These are phyloP conservation scores for Paraleonurus japonicus DNA, from an alignment of 257 asterid genomes.

Conservation along the genomic window DNA sequence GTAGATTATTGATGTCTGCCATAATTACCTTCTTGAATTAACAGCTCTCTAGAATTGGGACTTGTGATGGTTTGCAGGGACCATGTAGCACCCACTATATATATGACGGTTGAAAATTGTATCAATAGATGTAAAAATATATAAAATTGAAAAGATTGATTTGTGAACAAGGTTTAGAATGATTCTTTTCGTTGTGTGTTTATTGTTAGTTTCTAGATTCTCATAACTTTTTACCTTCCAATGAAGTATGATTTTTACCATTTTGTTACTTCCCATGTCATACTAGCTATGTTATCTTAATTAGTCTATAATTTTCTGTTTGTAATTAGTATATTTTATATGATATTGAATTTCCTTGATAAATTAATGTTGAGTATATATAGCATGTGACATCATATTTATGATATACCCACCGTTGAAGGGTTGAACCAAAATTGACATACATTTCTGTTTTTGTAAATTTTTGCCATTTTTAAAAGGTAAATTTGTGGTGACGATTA, in stretches of 20 bases:
- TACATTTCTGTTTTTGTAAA: background rate
- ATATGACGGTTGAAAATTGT: background rate
- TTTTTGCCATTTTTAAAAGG: background rate
- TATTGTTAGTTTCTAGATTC: constrained; percentile 38
- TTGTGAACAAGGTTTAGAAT: constrained; percentile 17
- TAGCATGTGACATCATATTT: background rate
- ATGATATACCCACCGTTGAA: background rate
- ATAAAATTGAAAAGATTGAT: constrained; percentile 16
- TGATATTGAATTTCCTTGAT: background rate
- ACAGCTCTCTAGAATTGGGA: background rate
- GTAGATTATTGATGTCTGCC: constrained; percentile 19
- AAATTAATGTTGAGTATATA: background rate
- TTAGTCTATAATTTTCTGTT: too few species aligned
- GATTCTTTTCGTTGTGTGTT: constrained; percentile 36
- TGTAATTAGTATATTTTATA: background rate
- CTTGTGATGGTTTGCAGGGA: constrained; percentile 1
- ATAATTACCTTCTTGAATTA: constrained; percentile 8
- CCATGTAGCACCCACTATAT: background rate
- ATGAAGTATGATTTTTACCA: background rate
- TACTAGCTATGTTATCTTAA: background rate
- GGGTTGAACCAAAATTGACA: background rate
- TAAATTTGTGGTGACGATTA: background rate
- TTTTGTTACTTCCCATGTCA: background rate
- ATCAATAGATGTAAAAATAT: background rate
- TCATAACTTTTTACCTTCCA: background rate